Evolutionary conservation across 2,329 filamentous ascomycete genomes (phyloP), one percentile per base, ranked within the genome.

Genomic region (Cryphonectria carpinicola): DNA sequence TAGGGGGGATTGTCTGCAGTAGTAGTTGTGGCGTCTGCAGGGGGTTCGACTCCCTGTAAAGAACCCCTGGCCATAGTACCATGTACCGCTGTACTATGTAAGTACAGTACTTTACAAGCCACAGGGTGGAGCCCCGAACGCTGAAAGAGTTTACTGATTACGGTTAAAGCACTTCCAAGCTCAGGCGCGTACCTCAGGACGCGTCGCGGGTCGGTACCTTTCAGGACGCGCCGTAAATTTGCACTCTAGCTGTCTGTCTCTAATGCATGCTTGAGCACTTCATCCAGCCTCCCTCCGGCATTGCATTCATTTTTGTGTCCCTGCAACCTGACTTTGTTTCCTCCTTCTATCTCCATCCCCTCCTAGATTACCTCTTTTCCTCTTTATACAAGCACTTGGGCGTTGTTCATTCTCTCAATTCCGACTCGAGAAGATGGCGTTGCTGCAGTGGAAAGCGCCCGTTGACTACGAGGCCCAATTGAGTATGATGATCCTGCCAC

Each of bases 381-480:
- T 39, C 37, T 39, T 39, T n/a, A 25, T 56, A n/a, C 17, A 56
- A 54, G n/a, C 4, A 35, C 19, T 39, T 32, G 2, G n/a, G 13
- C 62, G 43, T 58, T n/a, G 32, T 67, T 62, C 43, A 25, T 35
- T 49, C 41, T 52, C 41, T 46, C 41, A 32, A 5, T 19, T 4
- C 22, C 17, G 25, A 54, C 11, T 19, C 52, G 74, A 70, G 74
- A 83, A 74, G 75, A 98, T 98, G 95, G 92, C 94, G 87, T 92
- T 98, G 78, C 88, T 94, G 78, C 91, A 92, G 75, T 92, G 92
- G 81, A 90, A 88, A 79, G 87, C 90, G 76, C 89, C 92, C 66
- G 94, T 97, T 77, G 91, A 97, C 81, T 99, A 99, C 84, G 88
- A 90, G 78, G 90, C 90, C 77, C 96, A 99, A 82, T 90, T 96